Evolutionary conservation across 2,329 filamentous ascomycete genomes (phyloP).

Genomic region (Epichloe sibirici): DNA sequence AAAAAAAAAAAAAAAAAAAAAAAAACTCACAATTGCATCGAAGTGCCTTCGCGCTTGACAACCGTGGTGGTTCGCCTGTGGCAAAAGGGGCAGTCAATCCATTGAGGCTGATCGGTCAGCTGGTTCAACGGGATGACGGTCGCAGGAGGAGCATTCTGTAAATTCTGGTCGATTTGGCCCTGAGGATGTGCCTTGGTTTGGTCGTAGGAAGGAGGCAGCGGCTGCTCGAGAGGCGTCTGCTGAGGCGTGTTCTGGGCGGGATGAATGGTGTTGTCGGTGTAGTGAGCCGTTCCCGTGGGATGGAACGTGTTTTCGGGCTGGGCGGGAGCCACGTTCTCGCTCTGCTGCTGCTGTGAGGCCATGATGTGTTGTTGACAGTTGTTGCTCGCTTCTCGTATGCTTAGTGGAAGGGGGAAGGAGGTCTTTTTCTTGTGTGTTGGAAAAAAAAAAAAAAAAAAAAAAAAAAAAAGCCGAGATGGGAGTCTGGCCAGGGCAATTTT

Average conservation of each 20-base stretch:
- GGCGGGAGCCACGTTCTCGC: neutral
- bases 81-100: constrained; percentile 21
- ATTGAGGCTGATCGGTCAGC: constrained; percentile 14
- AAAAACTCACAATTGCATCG: constrained; percentile 15
- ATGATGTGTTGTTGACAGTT: neutral
- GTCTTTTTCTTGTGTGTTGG: too few species aligned
- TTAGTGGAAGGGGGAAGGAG: neutral
- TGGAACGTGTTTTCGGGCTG: neutral
- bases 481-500: too few species aligned
- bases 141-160: neutral
- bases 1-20: too few species aligned
- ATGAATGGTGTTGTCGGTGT: neutral
- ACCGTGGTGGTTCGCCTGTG: constrained; percentile 12
- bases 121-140: constrained; percentile 12
- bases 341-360: neutral
- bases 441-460: too few species aligned
- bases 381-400: neutral
- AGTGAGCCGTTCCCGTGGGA: neutral
- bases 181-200: neutral
- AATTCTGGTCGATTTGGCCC: neutral
- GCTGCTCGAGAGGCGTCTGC: neutral
- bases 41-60: constrained; percentile 12
- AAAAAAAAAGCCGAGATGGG: too few species aligned
- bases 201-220: constrained; percentile 1
- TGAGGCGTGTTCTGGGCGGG: neutral